phyloP scores from a whole-genome alignment of 768 basidiomycete species.

The Phanerochaete carnosa region DNA sequence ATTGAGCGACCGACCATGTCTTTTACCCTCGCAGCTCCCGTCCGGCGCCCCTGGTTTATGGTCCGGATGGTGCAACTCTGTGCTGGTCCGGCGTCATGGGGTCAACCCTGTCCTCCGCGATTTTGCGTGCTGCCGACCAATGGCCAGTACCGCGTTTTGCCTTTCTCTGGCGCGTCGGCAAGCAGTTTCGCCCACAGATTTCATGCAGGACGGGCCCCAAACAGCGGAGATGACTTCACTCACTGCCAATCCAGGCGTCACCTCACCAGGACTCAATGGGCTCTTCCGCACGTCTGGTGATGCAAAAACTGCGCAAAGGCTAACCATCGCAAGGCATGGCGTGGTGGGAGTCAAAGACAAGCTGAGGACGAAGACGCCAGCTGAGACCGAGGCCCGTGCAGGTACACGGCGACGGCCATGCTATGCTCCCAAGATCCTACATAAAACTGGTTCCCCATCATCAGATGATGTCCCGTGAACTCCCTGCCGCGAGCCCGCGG shows the following conservation, averaged over 20 bases:
- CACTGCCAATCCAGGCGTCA: neutral
- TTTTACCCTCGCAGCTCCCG: neutral
- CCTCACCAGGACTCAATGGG: neutral
- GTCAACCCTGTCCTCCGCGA: neutral
- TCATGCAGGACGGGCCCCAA: neutral
- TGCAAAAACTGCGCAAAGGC: neutral
- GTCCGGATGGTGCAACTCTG: constrained; percentile 9
- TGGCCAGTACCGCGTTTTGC: constrained; percentile 1
- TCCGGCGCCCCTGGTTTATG: constrained; percentile 6
- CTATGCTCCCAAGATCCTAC: too few species aligned
- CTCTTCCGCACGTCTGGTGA: neutral
- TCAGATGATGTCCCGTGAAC: too few species aligned
- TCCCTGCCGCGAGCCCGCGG: neutral
- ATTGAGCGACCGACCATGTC: neutral
- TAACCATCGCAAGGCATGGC: neutral
- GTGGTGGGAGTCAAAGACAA: neutral
- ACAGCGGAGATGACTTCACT: neutral
- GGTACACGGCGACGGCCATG: too few species aligned
- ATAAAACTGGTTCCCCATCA: too few species aligned
- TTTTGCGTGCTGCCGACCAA: constrained; percentile 1
- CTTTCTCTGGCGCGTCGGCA: neutral
- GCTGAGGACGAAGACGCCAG: neutral
- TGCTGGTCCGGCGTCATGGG: constrained; percentile 13
- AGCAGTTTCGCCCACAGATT: too few species aligned
- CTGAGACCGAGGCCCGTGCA: neutral